Evolutionary conservation across 441 rosid genomes (phyloP), one percentile per base, ranked within the genome.

Genomic region (Croton setiger): DNA sequence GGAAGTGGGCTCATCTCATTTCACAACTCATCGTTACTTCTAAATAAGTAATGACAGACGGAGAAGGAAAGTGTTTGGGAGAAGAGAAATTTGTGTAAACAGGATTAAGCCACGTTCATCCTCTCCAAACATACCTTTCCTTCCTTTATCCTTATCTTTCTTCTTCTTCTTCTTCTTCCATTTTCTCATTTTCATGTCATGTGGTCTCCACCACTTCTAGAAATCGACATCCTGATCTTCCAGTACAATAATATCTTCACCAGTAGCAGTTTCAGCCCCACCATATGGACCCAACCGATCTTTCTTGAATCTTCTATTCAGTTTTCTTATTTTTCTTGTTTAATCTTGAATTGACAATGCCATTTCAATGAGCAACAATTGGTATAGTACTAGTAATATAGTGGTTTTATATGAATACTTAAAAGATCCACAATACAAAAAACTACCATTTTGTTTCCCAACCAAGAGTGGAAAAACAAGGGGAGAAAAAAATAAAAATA

Each of bases 41-140:
- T 27, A 27, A 27, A 27, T 27, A 27, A 27, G 31, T 0, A 27
- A 27, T 27, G 31, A 27, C 31, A 2, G 31, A 27, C 2, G 31
- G 8, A 39, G 43, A 39, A 39, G 43, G 9, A 7, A 37, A 37
- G 8, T 4, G 5, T 7, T 37, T 37, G 2, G 5, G 7, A 37
- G 41, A 37, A 4, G 41, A 4, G 5, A 37, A 37, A 39, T 7
- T 39, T 41, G 31, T 49, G 35, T n/a, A 35, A 58, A 23, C 49
- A 44, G 33, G 21, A 55, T 17, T 11, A 37, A 55, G 74, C 77
- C 80, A 72, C 80, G 82, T 73, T 67, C 71, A 18, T 60, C 5
- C 66, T 51, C 72, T 39, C 4, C 58, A 2, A 1, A 15, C 67
- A 45, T 72, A 70, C 69, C 20, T 71, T 49, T 33, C 18, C 68